Conservation (phyloP, 2,329 filamentous ascomycete species). For the Davidsoniella eucalypti region DNA sequence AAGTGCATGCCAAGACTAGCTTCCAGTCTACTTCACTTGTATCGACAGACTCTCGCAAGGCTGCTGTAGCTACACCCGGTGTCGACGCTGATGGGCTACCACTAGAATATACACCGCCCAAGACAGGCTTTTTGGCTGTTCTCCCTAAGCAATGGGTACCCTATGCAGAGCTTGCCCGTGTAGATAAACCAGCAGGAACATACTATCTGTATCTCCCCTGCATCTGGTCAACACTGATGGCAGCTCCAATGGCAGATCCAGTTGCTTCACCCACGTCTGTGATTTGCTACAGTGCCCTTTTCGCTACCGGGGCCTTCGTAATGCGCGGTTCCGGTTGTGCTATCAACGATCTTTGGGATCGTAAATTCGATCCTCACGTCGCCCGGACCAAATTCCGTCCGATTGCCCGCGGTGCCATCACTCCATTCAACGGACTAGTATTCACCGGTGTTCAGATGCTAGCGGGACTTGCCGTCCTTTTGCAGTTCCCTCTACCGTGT, state of each 20-base stretch:
- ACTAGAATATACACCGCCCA: slow-evolving; percentile 48
- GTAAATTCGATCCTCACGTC: slow-evolving; percentile 70
- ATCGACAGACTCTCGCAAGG: background rate
- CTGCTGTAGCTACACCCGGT: background rate
- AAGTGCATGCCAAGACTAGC: no score
- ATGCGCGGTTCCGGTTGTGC: slow-evolving; percentile 82
- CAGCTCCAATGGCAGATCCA: slow-evolving; percentile 50
- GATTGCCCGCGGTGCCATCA: slow-evolving; percentile 63
- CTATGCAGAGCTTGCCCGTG: slow-evolving; percentile 65
- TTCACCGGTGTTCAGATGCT: slow-evolving; percentile 63
- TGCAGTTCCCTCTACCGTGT: slow-evolving; percentile 60
- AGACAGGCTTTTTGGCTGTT: slow-evolving; percentile 50
- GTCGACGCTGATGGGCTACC: slow-evolving; percentile 11
- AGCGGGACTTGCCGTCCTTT: slow-evolving; percentile 52
- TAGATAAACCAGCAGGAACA: slow-evolving; percentile 67
- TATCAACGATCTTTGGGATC: slow-evolving; percentile 84
- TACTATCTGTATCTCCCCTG: slow-evolving; percentile 80
- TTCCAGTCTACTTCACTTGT: background rate
- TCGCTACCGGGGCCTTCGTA: slow-evolving; percentile 60
- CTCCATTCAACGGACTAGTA: slow-evolving; percentile 50
- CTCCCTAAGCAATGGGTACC: slow-evolving; percentile 57
- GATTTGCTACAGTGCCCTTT: slow-evolving; percentile 48
- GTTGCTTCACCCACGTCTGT: slow-evolving; percentile 44
- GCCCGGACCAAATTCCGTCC: slow-evolving; percentile 60
- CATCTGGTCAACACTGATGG: slow-evolving; percentile 67